Evolutionary conservation across 108 stramenopile species (phyloP), one percentile per base, ranked within the genome.

Genomic region (Skeletonema grethae): DNA sequence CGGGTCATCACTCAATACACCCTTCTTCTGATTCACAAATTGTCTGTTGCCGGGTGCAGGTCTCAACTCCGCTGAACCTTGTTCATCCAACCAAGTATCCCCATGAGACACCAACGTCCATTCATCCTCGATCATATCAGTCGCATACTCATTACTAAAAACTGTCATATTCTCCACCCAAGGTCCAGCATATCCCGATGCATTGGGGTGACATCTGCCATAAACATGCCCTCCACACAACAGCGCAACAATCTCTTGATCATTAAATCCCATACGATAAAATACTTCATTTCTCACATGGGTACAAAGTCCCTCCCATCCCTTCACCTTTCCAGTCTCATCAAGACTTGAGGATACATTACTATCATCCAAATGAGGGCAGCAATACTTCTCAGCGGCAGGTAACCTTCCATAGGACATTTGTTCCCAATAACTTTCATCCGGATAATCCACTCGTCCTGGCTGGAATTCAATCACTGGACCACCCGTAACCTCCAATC

Each of bases 231-330:
- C 86, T 18, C 86, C 86, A 67, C 76, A 77, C 3, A 80, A 53
- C 22, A 94, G 65, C 22, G 83, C 84, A 7, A 95, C 94, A 36
- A 90, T 92, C 70, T 95, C 94, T 53, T 80, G 80, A 79, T 92
- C 90, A 60, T 74, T 77, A 64, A 95, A 92, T 29, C 94, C 94
- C 89, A 95, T 90, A 20, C 94, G 85, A 61, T 90, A 84, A 72
- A 95, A 95, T 8, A 92, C 84, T 43, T 90, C 88, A 46, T 85
- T 68, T 15, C 84, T 48, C 10, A 85, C 63, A 57, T 85, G 85
- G 28, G 79, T 60, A 39, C 76, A 80, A 50, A 76, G 63, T 56
- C 81, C 75, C 57, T 85, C 84, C 81, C 81, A 85, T 41, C 84
- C 79, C 43, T 73, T 72, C n/a, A 77, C 84, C 11, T 72, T 76